Evolutionary conservation across 805 yeast species (phyloP), one percentile per base, ranked within the genome.

Genomic region (Kodamaea sagamina): DNA sequence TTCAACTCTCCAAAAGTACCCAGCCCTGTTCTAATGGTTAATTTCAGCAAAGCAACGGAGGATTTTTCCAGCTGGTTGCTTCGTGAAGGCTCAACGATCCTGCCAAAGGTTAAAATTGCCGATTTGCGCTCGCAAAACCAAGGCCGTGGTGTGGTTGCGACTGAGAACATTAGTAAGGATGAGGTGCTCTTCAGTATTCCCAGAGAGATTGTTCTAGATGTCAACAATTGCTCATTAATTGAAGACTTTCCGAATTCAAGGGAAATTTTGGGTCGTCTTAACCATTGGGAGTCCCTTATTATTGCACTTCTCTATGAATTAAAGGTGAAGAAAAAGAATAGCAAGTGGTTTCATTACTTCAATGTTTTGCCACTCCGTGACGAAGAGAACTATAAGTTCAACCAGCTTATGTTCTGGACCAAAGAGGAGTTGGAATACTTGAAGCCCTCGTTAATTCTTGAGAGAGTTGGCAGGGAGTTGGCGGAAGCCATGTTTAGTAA

Each of bases 211-310:
- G 60, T 85, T 5, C 53, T 92, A 39, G 80, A 82, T 51, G 72
- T 81, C n/a, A 76, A 74, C 12, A 84, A 81, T 7, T 77, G 83
- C 21, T 59, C 77, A 1, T 59, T 84, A 13, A 42, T 67, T 0
- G 34, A 52, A 8, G 60, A 68, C 11, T 54, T 49, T 26, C 69
- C 63, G 4, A 65, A 61, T 26, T 36, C 62, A 7, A 52, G 54
- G 25, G 68, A 59, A 1, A 57, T 68, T 1, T 55, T 82, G 36
- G 62, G 66, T 2, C 55, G 59, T 1, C 67, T 80, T 39, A 75
- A 74, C 39, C 84, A 82, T 36, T 92, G 98, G 98, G 85, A 86
- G 43, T 79, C 84, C 1, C 66, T 93, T 46, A 82, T 90, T 32
- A 57, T 88, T 29, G 73, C 82, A 12, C 68, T 92, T 49, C 65